Conservation (phyloP, 805 yeast genomes). For the Pichia gijzeniarum region DNA sequence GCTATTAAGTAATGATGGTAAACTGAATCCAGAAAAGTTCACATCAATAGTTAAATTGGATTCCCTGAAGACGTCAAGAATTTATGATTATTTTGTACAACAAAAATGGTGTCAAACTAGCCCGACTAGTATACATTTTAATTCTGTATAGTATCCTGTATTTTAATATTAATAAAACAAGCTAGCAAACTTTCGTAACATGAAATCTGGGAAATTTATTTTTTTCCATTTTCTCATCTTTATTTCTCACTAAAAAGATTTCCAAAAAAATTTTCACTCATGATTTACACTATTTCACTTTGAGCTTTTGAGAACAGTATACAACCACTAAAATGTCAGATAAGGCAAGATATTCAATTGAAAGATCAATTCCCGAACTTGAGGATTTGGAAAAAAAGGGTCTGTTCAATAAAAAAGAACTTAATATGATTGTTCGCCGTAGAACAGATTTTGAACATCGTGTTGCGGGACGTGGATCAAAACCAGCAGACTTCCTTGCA, state of each 20-base stretch:
- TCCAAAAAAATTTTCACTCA: neutral
- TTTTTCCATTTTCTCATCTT: neutral
- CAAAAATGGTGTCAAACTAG: slow-evolving; percentile 72
- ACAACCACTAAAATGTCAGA: slow-evolving; percentile 26
- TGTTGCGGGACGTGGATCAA: slow-evolving; percentile 75
- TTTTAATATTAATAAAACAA: no score
- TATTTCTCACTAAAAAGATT: neutral
- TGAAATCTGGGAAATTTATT: neutral
- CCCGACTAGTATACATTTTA: neutral
- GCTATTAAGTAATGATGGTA: slow-evolving; percentile 77
- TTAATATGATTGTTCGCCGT: slow-evolving; percentile 78
- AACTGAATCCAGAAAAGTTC: slow-evolving; percentile 76
- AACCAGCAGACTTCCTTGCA: slow-evolving; percentile 65
- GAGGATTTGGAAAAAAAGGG: slow-evolving; percentile 81
- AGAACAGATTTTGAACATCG: slow-evolving; percentile 95
- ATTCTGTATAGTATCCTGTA: slow-evolving; percentile 4
- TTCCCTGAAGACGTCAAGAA: slow-evolving; percentile 75
- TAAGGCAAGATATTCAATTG: slow-evolving; percentile 46
- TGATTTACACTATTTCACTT: neutral
- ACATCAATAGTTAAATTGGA: slow-evolving; percentile 80
- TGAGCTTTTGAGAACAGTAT: no score
- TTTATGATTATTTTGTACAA: slow-evolving; percentile 86
- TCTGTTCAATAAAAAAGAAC: slow-evolving; percentile 75
- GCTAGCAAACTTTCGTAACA: neutral
- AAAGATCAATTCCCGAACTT: slow-evolving; percentile 81